A percentile compares a stretch with the other conserved stretches of the same genome.
Evolutionary conservation across 179 eudicot species (phyloP).

Genomic region (Patellifolia procumbens): DNA sequence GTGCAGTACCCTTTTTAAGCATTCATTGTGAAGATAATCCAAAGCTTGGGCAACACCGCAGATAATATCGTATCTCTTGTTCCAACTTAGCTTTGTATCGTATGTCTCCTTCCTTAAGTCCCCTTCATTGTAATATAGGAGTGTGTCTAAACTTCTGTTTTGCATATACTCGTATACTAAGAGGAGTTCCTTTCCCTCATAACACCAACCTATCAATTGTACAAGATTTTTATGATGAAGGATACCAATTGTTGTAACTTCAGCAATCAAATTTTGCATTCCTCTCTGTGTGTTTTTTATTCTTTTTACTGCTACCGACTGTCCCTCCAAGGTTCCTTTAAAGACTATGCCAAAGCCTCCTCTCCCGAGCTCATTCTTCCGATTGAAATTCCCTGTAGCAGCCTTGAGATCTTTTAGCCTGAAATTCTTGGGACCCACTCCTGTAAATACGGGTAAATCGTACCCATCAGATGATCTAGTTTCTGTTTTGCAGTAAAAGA

Average conservation of each 20-base stretch:
- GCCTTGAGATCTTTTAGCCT: constrained; percentile 38
- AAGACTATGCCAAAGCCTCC: constrained; percentile 63
- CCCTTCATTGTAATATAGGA: constrained; percentile 28
- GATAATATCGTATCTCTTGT: constrained; percentile 32
- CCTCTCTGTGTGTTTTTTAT: constrained; percentile 44
- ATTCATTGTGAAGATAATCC: constrained; percentile 46
- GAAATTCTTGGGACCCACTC: constrained; percentile 37
- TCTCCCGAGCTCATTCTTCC: constrained; percentile 45
- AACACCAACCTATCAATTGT: constrained; percentile 52
- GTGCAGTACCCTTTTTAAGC: constrained; percentile 39
- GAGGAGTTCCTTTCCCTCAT: constrained; percentile 44
- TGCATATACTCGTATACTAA: constrained; percentile 60
- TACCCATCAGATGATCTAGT: not conserved
- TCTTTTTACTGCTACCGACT: constrained; percentile 51
- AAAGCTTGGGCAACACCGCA: constrained; percentile 45
- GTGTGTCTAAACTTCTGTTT: constrained; percentile 54
- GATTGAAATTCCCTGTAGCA: constrained; percentile 38
- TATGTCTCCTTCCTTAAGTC: not conserved
- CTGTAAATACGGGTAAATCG: not conserved
- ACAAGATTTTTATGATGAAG: constrained; percentile 63
- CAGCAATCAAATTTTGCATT: constrained; percentile 52
- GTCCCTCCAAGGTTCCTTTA: constrained; percentile 44
- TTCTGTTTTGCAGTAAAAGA: constrained; percentile 24
- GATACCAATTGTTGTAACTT: constrained; percentile 58
- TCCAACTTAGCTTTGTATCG: constrained; percentile 31